These are phyloP conservation scores for Globisporangium middletonii DNA, from an alignment of 352 stramenopile genomes.

Conservation along the genomic window DNA sequence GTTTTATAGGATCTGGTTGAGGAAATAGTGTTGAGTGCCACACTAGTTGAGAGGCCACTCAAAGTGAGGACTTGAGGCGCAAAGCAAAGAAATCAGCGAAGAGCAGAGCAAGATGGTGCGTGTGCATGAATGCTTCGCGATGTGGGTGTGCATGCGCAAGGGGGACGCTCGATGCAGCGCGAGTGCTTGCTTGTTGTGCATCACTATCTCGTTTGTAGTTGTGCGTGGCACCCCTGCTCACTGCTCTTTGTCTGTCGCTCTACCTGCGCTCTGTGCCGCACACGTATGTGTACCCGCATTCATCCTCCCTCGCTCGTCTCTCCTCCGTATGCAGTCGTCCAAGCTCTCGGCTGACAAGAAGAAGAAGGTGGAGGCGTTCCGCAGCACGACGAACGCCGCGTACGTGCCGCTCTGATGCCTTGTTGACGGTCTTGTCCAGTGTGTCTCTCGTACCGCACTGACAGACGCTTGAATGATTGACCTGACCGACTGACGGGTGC, in stretches of 20 bases:
- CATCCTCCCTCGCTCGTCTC: background rate
- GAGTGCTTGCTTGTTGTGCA: background rate
- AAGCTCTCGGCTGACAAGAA: conserved; percentile 60
- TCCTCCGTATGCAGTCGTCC: conserved; percentile 12
- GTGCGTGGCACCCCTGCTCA: too few relatives aligned
- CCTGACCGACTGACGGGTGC: background rate
- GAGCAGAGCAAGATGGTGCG: background rate
- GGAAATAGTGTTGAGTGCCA: background rate
- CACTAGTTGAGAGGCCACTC: background rate
- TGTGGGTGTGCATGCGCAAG: background rate
- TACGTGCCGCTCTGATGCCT: conserved; percentile 18
- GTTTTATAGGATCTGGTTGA: background rate
- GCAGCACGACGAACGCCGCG: conserved; percentile 68
- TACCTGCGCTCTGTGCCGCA: background rate
- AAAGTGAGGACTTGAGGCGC: background rate
- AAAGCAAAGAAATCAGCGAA: conserved; percentile 1
- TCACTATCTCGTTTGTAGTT: too few relatives aligned
- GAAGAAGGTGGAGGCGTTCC: conserved; percentile 66
- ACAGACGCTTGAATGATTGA: too few relatives aligned
- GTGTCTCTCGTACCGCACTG: background rate
- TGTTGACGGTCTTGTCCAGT: background rate
- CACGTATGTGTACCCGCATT: background rate
- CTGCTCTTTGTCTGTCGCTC: background rate
- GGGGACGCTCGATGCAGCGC: background rate
- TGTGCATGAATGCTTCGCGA: background rate